These are phyloP conservation scores for Dactylellina leptospora DNA, from an alignment of 2,329 filamentous ascomycete species.

Conservation along the genomic window DNA sequence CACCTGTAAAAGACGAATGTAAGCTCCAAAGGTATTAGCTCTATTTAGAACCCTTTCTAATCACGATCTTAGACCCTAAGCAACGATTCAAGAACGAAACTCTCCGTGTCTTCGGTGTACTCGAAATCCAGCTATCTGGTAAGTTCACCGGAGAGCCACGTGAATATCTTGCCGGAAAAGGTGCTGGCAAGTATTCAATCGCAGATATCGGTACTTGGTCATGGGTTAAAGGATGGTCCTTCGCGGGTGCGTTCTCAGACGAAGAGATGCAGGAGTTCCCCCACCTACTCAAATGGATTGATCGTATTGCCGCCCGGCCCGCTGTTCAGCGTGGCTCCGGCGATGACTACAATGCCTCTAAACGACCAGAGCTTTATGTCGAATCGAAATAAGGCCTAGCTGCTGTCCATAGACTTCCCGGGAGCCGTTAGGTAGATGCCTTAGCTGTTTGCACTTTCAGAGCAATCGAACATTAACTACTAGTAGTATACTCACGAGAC, in stretches of 20 bases:
- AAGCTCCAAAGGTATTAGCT: conserved; percentile 25
- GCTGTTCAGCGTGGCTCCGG: conserved; percentile 63
- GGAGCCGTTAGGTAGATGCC: too few species aligned
- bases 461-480: too few species aligned
- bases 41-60: conserved; percentile 15
- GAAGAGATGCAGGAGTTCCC: conserved; percentile 66
- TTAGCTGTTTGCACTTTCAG: too few species aligned
- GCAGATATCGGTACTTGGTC: conserved; percentile 67
- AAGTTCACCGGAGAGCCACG: conserved; percentile 64
- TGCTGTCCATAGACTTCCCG: too few species aligned
- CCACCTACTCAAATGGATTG: conserved; percentile 66
- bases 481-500: too few species aligned
- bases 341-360: conserved; percentile 31
- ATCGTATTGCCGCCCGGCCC: conserved; percentile 64
- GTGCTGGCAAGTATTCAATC: conserved; percentile 67
- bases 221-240: conserved; percentile 64
- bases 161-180: conserved; percentile 66
- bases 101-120: conserved; percentile 66
- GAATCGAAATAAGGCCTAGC: conserved; percentile 22
- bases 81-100: conserved; percentile 66
- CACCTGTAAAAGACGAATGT: conserved; percentile 64
- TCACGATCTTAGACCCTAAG: conserved; percentile 61
- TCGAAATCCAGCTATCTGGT: conserved; percentile 66
- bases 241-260: conserved; percentile 60
- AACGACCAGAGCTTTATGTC: conserved; percentile 39